phyloP scores from a whole-genome alignment of 495 filamentous ascomycete genomes.

The Tuber umbilicatum region DNA sequence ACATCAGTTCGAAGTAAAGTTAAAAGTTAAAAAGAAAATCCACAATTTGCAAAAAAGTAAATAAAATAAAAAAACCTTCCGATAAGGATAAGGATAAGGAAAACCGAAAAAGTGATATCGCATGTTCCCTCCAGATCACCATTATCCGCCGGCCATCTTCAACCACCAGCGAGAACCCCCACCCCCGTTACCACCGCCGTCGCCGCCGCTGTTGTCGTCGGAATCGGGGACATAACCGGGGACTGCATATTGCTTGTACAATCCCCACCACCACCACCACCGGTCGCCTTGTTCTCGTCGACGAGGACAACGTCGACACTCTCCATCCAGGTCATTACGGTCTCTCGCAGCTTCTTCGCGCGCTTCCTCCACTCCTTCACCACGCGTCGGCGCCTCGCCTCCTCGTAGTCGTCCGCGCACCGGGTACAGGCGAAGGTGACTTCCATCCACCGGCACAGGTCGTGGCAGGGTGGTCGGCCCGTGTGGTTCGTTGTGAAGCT shows the following conservation, averaged over 20 bases:
- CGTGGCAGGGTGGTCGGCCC: neutral
- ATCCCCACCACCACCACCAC: neutral
- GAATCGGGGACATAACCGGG: neutral
- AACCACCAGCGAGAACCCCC: slow-evolving; percentile 1
- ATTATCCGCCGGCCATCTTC: neutral
- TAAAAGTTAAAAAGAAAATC: slow-evolving; percentile 2
- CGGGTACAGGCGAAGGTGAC: neutral
- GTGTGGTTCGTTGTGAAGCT: slow-evolving; percentile 2
- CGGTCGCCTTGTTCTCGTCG: neutral
- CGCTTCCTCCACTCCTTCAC: slow-evolving; percentile 1
- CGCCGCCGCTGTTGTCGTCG: neutral
- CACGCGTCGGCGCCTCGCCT: neutral
- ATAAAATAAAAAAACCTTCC: neutral
- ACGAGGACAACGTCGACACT: neutral
- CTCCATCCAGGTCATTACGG: slow-evolving; percentile 1
- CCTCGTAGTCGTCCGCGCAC: neutral
- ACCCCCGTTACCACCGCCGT: neutral
- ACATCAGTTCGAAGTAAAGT: neutral
- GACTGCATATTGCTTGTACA: neutral
- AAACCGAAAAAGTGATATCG: neutral
- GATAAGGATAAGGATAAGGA: too few species aligned
- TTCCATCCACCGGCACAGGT: slow-evolving; percentile 2
- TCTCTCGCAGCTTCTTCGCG: neutral
- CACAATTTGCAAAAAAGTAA: slow-evolving; percentile 1
- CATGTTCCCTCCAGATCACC: slow-evolving; percentile 5